A percentile compares a stretch with the other conserved stretches of the same genome.
These are phyloP conservation scores for Pseudozyma sp. DNA, from an alignment of 1,284 basidiomycete genomes.

Conservation along the genomic window DNA sequence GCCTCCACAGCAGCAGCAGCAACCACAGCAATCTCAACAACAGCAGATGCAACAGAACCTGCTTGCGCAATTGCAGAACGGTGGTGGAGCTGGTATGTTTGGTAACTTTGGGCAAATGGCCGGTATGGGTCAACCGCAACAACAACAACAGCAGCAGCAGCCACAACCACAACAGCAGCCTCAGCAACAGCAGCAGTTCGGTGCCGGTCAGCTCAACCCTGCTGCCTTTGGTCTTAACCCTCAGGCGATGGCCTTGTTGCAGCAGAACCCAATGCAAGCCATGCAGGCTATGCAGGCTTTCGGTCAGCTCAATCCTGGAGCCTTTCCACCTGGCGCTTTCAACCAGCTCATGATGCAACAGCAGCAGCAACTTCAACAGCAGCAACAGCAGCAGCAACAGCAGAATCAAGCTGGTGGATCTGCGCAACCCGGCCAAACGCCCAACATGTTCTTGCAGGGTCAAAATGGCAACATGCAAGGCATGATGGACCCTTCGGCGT, in stretches of 20 bases:
- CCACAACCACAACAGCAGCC: conserved; percentile 24
- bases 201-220: conserved; percentile 29
- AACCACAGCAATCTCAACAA: conserved; percentile 26
- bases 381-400: conserved; percentile 28
- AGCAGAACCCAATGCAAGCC: conserved; percentile 51
- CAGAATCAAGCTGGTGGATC: conserved; percentile 26
- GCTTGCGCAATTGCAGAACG: conserved; percentile 42
- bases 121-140: conserved; percentile 29
- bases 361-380: conserved; percentile 31
- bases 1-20: conserved; percentile 28
- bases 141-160: conserved; percentile 26
- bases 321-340: conserved; percentile 36
- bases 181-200: conserved; percentile 34
- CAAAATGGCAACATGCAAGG: conserved; percentile 36
- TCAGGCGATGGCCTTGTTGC: conserved; percentile 41
- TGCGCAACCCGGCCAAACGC: conserved; percentile 23
- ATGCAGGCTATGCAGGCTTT: conserved; percentile 52
- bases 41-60: conserved; percentile 40
- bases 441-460: conserved; percentile 35
- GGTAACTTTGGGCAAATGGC: conserved; percentile 43
- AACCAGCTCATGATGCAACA: conserved; percentile 49
- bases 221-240: conserved; percentile 43
- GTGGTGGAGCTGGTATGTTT: conserved; percentile 31
- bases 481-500: conserved; percentile 34
- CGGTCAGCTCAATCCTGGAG: conserved; percentile 42